Evolutionary conservation across 2,329 filamentous ascomycete genomes (phyloP), one percentile per base, ranked within the genome.

Genomic region (Pseudogymnoascus sp.): DNA sequence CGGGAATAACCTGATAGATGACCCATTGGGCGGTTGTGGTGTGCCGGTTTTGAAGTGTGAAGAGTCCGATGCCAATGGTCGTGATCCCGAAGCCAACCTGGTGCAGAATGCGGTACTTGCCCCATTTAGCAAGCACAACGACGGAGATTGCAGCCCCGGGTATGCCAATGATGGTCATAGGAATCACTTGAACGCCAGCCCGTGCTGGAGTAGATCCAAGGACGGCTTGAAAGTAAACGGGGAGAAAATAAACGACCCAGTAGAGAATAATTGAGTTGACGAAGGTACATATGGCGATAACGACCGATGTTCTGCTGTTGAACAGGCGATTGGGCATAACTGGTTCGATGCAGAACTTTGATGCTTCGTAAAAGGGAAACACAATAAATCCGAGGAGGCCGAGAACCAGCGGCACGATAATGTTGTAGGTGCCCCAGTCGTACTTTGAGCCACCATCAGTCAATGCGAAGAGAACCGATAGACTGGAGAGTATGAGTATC

Each of bases 321-420:
- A 67, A 66, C 13, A 66, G 45, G 16, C 39, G 28, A 31, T 25
- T 36, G 4, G 65, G 64, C 13, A 64, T 63, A 10, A 51, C 65
- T 54, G 65, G 66, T 14, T 68, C 51, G 21, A 61, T 13, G 45
- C 64, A 62, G 16, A 63, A 62, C 31, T 11, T 60, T 25, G 65
- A 66, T 19, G 41, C 54, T 16, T 66, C 65, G 23, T 48, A 66
- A 3, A 66, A 36, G 25, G 73, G 64, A 28, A 80, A 77, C 0
- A 68, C 65, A 1, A 74, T 62, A 2, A 81, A 67, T 8, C 79
- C 79, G 1, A 74, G 36, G 0, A 77, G 21, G 0, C 81, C 80
- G 2, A 81, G 65, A 2, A 82, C 65, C 3, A 84, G 69, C 1
- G 81, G 79, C 0, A 73, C 69, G 3, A 83, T 62, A 6, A 80